Evolutionary conservation across 495 filamentous ascomycete species (phyloP), one percentile per base, ranked within the genome.

Genomic region (Talaromyces ruber): DNA sequence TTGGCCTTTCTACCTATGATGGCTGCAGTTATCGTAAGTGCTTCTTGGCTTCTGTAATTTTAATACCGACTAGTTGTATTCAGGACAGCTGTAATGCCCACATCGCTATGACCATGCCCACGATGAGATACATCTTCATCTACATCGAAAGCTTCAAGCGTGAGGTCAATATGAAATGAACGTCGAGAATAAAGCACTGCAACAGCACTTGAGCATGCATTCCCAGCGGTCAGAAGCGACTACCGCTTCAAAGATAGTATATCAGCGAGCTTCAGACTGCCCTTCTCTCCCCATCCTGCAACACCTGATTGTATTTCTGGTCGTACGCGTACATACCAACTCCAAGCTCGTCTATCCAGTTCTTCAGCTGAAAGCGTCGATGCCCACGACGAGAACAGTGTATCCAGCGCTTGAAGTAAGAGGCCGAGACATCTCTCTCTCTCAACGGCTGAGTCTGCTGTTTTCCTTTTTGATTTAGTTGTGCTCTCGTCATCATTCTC

Each of bases 221-320:
- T 12, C 2, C 12, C 6, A 54, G 3, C 24, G 22, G 6, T 28
- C 4, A 26, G 4, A 12, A 6, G 8, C 28, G 6, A 7, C 24
- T 32, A 59, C 22, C 58, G 32, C n/a, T 59, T 59, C 61, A 93
- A 67, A 21, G 78, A 79, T 30, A 93, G 72, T 18, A 96, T 88
- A 58, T 87, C 81, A 8, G 70, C 70, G 8, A 96, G 68, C 67
- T 76, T 85, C 16, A 94, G 79, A 51, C 76, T 74, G 16, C 88
- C 88, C 70, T 92, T 92, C 22, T 87, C 88, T 14, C 91, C 91
- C 91, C 91, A 93, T 3, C 91, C 91, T 43, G 80, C 83, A 55
- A 81, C 83, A 1, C 90, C 91, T 54, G 75, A 72, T 60, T 88
- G 85, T 3, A 94, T 87, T 0, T 86, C 84, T 0, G 91, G 91